Base-by-base conservation (phyloP, 2,329 filamentous ascomycete genomes). In the Exophiala sideris region DNA sequence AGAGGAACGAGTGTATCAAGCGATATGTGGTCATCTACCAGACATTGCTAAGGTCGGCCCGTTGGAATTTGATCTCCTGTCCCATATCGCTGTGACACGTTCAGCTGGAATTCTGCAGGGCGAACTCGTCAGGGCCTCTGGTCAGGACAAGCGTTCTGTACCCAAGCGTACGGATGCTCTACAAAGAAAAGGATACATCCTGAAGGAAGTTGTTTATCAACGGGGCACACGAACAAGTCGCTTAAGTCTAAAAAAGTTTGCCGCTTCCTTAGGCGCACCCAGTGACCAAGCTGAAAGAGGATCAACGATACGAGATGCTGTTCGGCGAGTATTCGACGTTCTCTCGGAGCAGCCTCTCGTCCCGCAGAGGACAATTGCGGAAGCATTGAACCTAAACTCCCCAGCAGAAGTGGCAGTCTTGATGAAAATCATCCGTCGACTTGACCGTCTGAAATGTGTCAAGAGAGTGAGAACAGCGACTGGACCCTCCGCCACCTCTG, bases 61-160 rank as follows among this genome's bases (percentile, higher is more conserved):
- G 0, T 71, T 78, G 50, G 80, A 85, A 59, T 85, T 84, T 58
- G 70, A 72, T 10, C 68, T 82, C 14, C 69, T 86, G 1, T 81
- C 79, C 8, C 76, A 84, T 48, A 84, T 86, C 58, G 81, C 81
- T 5, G 74, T 77, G 8, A 71, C 71, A 51, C 79, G 81, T 40
- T 69, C 73, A 14, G 66, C 71, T 12, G 83, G 83, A 5, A 79
- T 86, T 41, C 65, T 79, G 2, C 83, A 86, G 64, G 77, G 80
- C 2, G 76, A 82, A 2, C 67, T 86, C 35, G 74, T 76, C 38
- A 71, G 68, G 48, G 62, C 79, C 18, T 82, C 80, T 58, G 79
- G 79, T 5, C 83, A 86, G 67, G 83, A 86, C 65, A 86, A 85
- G 64, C 76, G 83, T 42, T 86, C 83, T 1, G 78, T 86, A 2